Conservation (phyloP, 2,329 filamentous ascomycete species). For the Talaromyces albobiverticillius region DNA sequence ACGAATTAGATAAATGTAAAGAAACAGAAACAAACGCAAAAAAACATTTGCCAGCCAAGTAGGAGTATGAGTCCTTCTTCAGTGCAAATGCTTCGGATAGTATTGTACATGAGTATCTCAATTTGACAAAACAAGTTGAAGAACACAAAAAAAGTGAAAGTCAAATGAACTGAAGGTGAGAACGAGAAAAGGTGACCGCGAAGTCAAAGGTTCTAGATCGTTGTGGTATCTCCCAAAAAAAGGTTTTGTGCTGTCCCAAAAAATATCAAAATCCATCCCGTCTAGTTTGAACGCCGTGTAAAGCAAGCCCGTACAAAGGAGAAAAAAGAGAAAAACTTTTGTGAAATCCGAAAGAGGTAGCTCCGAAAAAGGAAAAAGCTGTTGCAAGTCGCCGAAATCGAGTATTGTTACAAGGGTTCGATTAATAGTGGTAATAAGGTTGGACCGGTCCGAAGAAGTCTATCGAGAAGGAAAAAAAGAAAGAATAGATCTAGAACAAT, state of each 20-base stretch:
- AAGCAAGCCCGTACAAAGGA: slow-evolving; percentile 12
- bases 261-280: slow-evolving; percentile 24
- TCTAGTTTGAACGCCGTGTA: slow-evolving; percentile 39
- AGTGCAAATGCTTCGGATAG: slow-evolving; percentile 10
- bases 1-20: slow-evolving; percentile 2
- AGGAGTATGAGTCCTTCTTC: too few relatives aligned
- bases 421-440: slow-evolving; percentile 1
- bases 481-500: background rate
- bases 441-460: background rate
- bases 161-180: too few relatives aligned
- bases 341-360: background rate
- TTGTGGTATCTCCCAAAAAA: slow-evolving; percentile 37
- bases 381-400: slow-evolving; percentile 1
- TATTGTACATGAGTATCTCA: slow-evolving; percentile 23
- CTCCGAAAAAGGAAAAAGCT: slow-evolving; percentile 14
- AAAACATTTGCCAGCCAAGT: too few relatives aligned
- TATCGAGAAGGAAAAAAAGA: slow-evolving; percentile 2
- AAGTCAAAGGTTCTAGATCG: slow-evolving; percentile 37
- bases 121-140: slow-evolving; percentile 14
- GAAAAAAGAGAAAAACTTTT: slow-evolving; percentile 12
- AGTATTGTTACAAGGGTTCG: slow-evolving; percentile 5
- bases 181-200: slow-evolving; percentile 33
- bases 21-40: background rate
- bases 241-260: slow-evolving; percentile 5
- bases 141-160: slow-evolving; percentile 14